Evolutionary conservation across 768 basidiomycete genomes (phyloP).

Genomic region (Psilocybe subaeruginosa): DNA sequence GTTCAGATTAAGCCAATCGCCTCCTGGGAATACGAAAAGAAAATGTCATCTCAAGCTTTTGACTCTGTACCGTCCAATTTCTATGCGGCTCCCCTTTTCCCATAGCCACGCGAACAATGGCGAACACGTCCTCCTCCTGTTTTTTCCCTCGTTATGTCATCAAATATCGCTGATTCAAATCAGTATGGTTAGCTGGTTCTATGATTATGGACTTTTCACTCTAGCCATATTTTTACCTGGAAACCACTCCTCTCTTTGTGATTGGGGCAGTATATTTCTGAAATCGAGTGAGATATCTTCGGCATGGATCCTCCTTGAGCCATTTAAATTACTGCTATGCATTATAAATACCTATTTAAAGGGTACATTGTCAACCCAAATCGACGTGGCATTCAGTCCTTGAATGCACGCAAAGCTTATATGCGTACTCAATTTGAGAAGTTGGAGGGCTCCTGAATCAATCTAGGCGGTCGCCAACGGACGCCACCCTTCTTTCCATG

Average conservation of each 20-base stretch:
- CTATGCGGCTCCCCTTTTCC: constrained; percentile 20
- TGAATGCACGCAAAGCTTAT: background rate
- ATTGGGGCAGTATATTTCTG: background rate
- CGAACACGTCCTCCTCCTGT: constrained; percentile 9
- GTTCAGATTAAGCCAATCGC: constrained; percentile 13
- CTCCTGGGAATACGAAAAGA: constrained; percentile 13
- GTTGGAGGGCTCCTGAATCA: background rate
- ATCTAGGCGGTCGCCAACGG: background rate
- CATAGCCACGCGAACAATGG: constrained; percentile 23
- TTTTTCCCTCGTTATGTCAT: constrained; percentile 22
- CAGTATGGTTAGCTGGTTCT: background rate
- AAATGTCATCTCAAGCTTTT: constrained; percentile 6
- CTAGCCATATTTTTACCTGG: constrained; percentile 6
- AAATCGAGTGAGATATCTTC: background rate
- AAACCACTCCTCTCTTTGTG: constrained; percentile 4
- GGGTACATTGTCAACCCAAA: background rate
- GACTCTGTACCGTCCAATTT: constrained; percentile 4
- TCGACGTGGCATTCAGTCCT: background rate
- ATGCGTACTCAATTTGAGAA: background rate
- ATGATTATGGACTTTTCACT: background rate
- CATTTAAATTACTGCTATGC: background rate
- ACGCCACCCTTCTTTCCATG: background rate
- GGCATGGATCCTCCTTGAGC: background rate
- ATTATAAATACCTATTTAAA: background rate
- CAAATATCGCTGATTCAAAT: constrained; percentile 8